These are phyloP conservation scores for Asparagopsis taxiformis DNA, from an alignment of 31 red algal genomes.

Conservation along the genomic window DNA sequence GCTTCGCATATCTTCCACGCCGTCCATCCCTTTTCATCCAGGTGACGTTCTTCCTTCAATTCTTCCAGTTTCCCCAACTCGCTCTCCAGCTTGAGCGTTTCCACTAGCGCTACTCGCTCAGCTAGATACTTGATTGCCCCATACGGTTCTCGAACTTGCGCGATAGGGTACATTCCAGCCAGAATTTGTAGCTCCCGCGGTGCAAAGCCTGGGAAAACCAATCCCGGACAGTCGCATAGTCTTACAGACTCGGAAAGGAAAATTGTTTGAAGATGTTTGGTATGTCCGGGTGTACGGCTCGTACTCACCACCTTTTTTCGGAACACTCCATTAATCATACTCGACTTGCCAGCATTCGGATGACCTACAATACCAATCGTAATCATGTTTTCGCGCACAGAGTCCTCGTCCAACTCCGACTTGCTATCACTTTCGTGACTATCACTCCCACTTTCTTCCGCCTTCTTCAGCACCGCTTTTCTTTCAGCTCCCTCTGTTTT, in stretches of 20 bases:
- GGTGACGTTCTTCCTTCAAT: slow-evolving; percentile 31
- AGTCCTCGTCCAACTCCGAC: slow-evolving; percentile 8
- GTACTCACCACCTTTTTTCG: slow-evolving; percentile 76
- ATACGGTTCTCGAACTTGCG: slow-evolving; percentile 71
- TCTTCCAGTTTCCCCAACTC: slow-evolving; percentile 25
- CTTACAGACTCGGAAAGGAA: slow-evolving; percentile 55
- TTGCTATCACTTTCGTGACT: slow-evolving; percentile 4
- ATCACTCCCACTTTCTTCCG: too few species aligned
- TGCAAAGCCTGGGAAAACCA: slow-evolving; percentile 58
- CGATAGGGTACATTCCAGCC: slow-evolving; percentile 70
- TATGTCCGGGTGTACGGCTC: slow-evolving; percentile 75
- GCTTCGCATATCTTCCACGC: slow-evolving; percentile 77
- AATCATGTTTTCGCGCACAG: slow-evolving; percentile 32
- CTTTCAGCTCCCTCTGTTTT: too few species aligned
- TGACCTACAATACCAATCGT: slow-evolving; percentile 77
- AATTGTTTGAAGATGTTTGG: slow-evolving; percentile 75
- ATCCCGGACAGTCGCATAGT: slow-evolving; percentile 66
- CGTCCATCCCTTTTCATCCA: slow-evolving; percentile 30
- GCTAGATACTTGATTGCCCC: slow-evolving; percentile 59
- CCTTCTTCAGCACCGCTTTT: too few species aligned
- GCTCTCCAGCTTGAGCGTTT: slow-evolving; percentile 35
- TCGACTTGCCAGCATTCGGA: slow-evolving; percentile 75
- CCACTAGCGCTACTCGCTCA: slow-evolving; percentile 51
- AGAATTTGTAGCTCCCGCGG: slow-evolving; percentile 73
- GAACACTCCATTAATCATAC: slow-evolving; percentile 79